Evolutionary conservation across 1,284 basidiomycete genomes (phyloP).

Genomic region (Farysia itapuensis): DNA sequence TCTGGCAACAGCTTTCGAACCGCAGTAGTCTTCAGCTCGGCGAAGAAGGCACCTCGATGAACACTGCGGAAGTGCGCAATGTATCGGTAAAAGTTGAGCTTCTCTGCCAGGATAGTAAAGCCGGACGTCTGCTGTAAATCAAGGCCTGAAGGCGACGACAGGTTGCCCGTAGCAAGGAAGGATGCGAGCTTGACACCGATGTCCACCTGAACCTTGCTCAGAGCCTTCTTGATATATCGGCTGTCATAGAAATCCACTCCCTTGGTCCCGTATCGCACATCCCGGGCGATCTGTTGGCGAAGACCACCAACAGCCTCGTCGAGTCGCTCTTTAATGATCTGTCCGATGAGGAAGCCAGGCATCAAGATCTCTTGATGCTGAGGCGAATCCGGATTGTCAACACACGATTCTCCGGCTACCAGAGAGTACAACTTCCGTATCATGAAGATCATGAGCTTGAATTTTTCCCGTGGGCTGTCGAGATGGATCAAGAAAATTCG

Average conservation of each 20-base stretch:
- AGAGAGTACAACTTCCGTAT: constrained; percentile 90
- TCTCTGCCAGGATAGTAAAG: constrained; percentile 98
- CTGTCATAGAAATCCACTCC: constrained; percentile 83
- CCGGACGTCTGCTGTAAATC: constrained; percentile 96
- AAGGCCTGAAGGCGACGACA: constrained; percentile 90
- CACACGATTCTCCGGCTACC: constrained; percentile 85
- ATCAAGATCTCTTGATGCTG: constrained; percentile 98
- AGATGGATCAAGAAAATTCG: constrained; percentile 91
- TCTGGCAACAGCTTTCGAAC: constrained; percentile 96
- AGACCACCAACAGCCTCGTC: constrained; percentile 84
- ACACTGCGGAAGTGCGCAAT: constrained; percentile 98
- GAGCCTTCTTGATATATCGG: constrained; percentile 77
- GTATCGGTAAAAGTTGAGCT: constrained; percentile 97
- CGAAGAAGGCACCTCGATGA: constrained; percentile 98
- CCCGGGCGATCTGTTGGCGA: constrained; percentile 72
- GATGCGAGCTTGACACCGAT: constrained; percentile 86
- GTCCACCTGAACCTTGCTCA: constrained; percentile 83
- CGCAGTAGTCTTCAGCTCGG: constrained; percentile 96
- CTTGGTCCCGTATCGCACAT: constrained; percentile 72
- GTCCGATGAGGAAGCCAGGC: constrained; percentile 87
- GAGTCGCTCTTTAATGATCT: constrained; percentile 97
- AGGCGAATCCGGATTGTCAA: constrained; percentile 97
- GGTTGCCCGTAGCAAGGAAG: constrained; percentile 96
- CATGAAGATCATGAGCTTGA: constrained; percentile 96
- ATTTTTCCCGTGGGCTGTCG: constrained; percentile 87